Evolutionary conservation across 176 grass and related monocot genomes (phyloP), one percentile per base, ranked within the genome.

Genomic region (Saccharum officinarum): DNA sequence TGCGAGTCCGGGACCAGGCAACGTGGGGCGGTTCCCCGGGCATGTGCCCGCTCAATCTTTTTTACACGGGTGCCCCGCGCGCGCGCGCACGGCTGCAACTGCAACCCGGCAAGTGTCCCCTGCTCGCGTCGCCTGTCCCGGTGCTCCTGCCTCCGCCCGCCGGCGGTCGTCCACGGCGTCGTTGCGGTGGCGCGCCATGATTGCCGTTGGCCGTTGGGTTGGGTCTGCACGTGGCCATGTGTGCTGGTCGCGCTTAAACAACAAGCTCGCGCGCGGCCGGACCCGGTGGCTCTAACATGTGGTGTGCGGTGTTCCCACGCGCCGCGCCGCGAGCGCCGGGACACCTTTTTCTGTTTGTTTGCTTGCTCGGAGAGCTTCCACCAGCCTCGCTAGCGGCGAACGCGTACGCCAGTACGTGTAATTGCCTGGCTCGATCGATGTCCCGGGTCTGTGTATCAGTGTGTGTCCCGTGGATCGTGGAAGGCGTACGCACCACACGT

Each of bases 11-110:
- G 68, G 52, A 45, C 80, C 68, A 45, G 8, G 33, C 67, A 82
- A 73, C 50, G n/a, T n/a, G n/a, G n/a, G n/a, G n/a, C n/a, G n/a
- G n/a, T n/a, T n/a, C n/a, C 17, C 17, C 4, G 20, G n/a, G 41
- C 78, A 80, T 69, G 42, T 80, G 78, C 44, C 42, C 44, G 78
- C 78, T 8, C 78, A 52, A 52, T 50, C 42, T 16, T 16, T 68
- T 23, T n/a, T 52, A 22, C 79, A 81, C 79, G 79, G 13, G 62
- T 9, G 63, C 28, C 69, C 37, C 69, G 6, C 62, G 26, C 76
- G 76, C 16, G 49, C 49, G 7, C 49, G 49, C 49, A 54, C 49
- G 49, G 49, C 64, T 16, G 78, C 78, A 3, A 1, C 40, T 3
- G 54, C 54, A 2, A 18, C 26, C 23, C 23, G 62, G 78, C 78